Percentiles rank a stretch among this genome's conserved stretches.
These are phyloP conservation scores for Gymnopus androsaceus DNA, from an alignment of 1,284 basidiomycete species.

Conservation along the genomic window DNA sequence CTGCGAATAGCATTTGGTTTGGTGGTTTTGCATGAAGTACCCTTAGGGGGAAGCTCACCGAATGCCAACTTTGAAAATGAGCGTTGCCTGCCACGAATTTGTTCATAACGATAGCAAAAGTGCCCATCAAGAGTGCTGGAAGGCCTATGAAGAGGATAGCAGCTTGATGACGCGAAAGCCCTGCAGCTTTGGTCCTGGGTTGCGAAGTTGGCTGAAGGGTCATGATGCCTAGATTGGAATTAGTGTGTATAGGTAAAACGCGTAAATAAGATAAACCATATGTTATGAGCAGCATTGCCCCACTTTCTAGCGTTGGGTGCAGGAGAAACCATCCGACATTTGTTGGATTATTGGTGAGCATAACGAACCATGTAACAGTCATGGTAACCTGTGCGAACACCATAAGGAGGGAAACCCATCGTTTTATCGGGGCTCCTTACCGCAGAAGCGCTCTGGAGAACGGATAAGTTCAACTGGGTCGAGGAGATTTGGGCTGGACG, in stretches of 20 bases:
- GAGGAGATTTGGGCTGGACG: constrained; percentile 11
- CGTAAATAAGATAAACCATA: constrained; percentile 48
- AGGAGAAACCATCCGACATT: constrained; percentile 61
- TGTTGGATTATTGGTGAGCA: constrained; percentile 51
- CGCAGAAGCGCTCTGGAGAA: neutral
- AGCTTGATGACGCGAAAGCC: constrained; percentile 64
- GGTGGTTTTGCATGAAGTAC: neutral
- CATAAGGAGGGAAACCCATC: neutral
- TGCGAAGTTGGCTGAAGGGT: constrained; percentile 76
- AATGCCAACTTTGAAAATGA: constrained; percentile 72
- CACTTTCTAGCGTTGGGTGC: constrained; percentile 63
- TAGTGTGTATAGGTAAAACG: neutral
- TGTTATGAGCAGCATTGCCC: constrained; percentile 55
- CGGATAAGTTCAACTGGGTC: neutral
- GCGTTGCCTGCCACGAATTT: constrained; percentile 47
- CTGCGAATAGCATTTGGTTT: constrained; percentile 38
- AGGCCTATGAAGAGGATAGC: constrained; percentile 54
- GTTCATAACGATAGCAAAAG: constrained; percentile 53
- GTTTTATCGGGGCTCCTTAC: neutral
- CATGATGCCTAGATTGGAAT: constrained; percentile 51
- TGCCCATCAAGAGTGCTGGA: constrained; percentile 56
- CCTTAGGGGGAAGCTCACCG: constrained; percentile 54
- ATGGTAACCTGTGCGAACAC: constrained; percentile 46
- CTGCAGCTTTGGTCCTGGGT: constrained; percentile 64
- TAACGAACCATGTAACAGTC: constrained; percentile 52